Evolutionary conservation across 1,284 basidiomycete genomes (phyloP).

Genomic region (Pseudozyma sp.): DNA sequence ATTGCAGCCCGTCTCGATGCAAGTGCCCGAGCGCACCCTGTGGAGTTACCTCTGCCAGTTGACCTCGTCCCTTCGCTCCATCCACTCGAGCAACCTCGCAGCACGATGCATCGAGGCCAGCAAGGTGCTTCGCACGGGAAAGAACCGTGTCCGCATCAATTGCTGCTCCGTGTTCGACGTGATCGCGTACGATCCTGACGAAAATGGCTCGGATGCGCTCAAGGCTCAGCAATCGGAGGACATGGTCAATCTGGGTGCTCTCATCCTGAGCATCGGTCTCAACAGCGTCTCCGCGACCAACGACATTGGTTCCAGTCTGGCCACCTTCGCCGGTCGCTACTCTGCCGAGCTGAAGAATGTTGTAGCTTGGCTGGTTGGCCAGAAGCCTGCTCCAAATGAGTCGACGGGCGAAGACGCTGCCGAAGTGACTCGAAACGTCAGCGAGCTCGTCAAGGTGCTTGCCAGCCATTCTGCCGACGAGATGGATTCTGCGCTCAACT

Average conservation of each 20-base stretch:
- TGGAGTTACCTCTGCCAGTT: slow-evolving; percentile 97
- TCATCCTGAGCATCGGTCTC: slow-evolving; percentile 85
- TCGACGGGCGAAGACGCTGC: slow-evolving; percentile 9
- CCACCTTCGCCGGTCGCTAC: slow-evolving; percentile 80
- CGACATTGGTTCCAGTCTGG: slow-evolving; percentile 81
- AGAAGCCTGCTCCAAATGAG: slow-evolving; percentile 20
- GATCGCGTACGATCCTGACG: slow-evolving; percentile 55
- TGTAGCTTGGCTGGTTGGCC: slow-evolving; percentile 79
- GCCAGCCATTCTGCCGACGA: slow-evolving; percentile 81
- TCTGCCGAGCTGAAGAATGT: slow-evolving; percentile 84
- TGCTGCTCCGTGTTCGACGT: slow-evolving; percentile 67
- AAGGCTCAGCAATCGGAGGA: slow-evolving; percentile 79
- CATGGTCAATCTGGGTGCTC: slow-evolving; percentile 83
- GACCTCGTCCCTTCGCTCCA: slow-evolving; percentile 83
- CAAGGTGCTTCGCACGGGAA: slow-evolving; percentile 88
- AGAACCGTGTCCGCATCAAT: slow-evolving; percentile 75
- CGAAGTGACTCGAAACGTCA: slow-evolving; percentile 74
- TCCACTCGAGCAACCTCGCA: slow-evolving; percentile 85
- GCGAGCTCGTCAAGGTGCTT: slow-evolving; percentile 83
- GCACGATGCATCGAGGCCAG: slow-evolving; percentile 85
- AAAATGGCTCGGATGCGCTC: slow-evolving; percentile 38
- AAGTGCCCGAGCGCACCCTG: slow-evolving; percentile 82
- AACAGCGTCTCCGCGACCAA: slow-evolving; percentile 75
- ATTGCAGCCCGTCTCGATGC: slow-evolving; percentile 62
- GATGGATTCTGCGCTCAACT: slow-evolving; percentile 82